These are phyloP conservation scores for Amphirosellinia nigrospora DNA, from an alignment of 495 filamentous ascomycete species.

Conservation along the genomic window DNA sequence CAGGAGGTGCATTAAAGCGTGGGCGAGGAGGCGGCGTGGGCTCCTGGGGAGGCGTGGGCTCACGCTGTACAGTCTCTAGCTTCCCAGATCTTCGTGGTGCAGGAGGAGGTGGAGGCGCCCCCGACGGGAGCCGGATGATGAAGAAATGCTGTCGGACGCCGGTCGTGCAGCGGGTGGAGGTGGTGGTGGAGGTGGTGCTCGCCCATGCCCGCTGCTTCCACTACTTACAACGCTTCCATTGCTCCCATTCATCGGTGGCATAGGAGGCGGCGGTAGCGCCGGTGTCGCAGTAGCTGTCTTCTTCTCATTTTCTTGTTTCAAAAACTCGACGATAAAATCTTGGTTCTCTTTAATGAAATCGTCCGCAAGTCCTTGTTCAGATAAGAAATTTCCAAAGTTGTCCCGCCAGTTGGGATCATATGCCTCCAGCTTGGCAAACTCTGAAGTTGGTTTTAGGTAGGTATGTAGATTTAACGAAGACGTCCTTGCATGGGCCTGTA, in stretches of 20 bases:
- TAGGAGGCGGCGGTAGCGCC: conserved; percentile 62
- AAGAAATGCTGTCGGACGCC: conserved; percentile 48
- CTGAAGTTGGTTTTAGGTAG: conserved; percentile 44
- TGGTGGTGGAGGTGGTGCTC: conserved; percentile 65
- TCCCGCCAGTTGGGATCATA: conserved; percentile 84
- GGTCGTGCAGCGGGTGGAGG: conserved; percentile 67
- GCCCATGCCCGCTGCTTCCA: conserved; percentile 31
- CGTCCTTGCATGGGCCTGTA: conserved; percentile 52
- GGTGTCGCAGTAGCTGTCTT: conserved; percentile 45
- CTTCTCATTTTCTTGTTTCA: conserved; percentile 71
- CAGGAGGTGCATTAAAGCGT: conserved; percentile 81
- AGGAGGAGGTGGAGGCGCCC: conserved; percentile 78
- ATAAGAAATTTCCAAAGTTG: conserved; percentile 79
- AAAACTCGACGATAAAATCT: conserved; percentile 92
- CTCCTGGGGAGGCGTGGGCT: conserved; percentile 64
- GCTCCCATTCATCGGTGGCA: conserved; percentile 44
- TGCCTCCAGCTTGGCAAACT: conserved; percentile 74
- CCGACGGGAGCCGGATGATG: conserved; percentile 36
- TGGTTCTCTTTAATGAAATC: conserved; percentile 91
- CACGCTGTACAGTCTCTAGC: conserved; percentile 48
- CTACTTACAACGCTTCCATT: conserved; percentile 25
- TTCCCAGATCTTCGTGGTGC: conserved; percentile 67
- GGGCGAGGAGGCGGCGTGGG: conserved; percentile 57
- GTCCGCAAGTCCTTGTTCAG: conserved; percentile 86
- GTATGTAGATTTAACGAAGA: conserved; percentile 51